Evolutionary conservation across 441 rosid species (phyloP).

Genomic region (Gossypium davidsonii): DNA sequence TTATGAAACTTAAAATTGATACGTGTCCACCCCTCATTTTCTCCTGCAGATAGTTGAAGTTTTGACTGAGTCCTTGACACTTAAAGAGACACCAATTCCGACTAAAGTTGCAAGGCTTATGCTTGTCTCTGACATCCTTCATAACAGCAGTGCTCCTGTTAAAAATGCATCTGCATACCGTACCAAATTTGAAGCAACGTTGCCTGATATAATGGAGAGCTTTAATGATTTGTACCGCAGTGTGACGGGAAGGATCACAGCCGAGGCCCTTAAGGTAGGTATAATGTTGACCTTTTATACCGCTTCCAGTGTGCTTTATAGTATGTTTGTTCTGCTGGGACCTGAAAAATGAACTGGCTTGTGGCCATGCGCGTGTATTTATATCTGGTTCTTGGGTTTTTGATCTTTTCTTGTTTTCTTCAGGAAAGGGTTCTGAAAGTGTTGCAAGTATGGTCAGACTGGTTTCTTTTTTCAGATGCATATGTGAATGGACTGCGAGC

Average conservation of each 20-base stretch:
- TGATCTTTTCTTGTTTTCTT: conserved; percentile 13
- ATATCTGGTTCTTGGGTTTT: conserved; percentile 9
- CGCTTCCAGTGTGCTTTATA: neutral
- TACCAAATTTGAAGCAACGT: conserved; percentile 87
- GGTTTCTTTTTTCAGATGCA: conserved; percentile 99
- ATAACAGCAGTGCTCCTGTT: conserved; percentile 97
- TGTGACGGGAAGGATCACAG: conserved; percentile 96
- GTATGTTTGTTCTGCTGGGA: conserved; percentile 7
- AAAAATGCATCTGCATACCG: conserved; percentile 99
- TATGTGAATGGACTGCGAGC: conserved; percentile 93
- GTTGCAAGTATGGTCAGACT: conserved; percentile 98
- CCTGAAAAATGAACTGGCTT: conserved; percentile 6
- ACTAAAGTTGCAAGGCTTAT: conserved; percentile 98
- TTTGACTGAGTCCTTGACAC: conserved; percentile 93
- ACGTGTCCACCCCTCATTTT: neutral
- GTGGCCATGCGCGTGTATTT: neutral
- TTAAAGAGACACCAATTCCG: conserved; percentile 93
- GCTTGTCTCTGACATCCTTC: conserved; percentile 98
- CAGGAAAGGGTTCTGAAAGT: conserved; percentile 98
- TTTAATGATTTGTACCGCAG: conserved; percentile 91
- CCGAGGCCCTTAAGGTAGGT: conserved; percentile 92
- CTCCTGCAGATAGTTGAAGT: conserved; percentile 85
- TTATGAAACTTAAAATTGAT: neutral
- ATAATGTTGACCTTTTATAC: conserved; percentile 4
- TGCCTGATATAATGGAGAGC: conserved; percentile 98